Evolutionary conservation across 306 rosid genomes (phyloP).

Genomic region (Rosa multiflora): DNA sequence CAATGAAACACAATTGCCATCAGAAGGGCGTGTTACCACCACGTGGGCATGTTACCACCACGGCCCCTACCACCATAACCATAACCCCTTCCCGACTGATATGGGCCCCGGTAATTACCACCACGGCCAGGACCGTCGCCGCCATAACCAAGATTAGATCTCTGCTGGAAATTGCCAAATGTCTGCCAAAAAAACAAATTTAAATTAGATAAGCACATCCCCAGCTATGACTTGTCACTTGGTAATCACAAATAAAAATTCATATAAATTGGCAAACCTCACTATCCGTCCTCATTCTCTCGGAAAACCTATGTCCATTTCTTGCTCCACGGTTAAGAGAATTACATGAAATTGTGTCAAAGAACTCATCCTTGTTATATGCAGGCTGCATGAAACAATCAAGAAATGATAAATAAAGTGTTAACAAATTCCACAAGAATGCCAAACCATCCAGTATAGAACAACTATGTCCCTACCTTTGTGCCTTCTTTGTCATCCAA

Average conservation of each 20-base stretch:
- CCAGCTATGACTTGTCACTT: neutral
- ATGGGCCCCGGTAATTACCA: slow-evolving; percentile 35
- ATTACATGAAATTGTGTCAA: slow-evolving; percentile 71
- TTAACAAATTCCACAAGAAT: slow-evolving; percentile 2
- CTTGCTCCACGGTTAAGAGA: slow-evolving; percentile 52
- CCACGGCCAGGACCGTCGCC: slow-evolving; percentile 50
- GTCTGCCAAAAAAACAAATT: slow-evolving; percentile 38
- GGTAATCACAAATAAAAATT: neutral
- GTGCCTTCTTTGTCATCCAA: slow-evolving; percentile 34
- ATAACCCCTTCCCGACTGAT: slow-evolving; percentile 55
- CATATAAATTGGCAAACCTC: slow-evolving; percentile 45
- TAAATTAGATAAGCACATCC: neutral
- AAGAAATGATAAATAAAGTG: slow-evolving; percentile 25
- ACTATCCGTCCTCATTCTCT: slow-evolving; percentile 47
- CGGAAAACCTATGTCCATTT: slow-evolving; percentile 48
- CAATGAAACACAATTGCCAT: slow-evolving; percentile 13
- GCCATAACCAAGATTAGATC: slow-evolving; percentile 39
- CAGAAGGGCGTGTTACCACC: slow-evolving; percentile 32
- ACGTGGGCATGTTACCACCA: slow-evolving; percentile 35
- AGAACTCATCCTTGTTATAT: slow-evolving; percentile 75
- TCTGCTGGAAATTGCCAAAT: slow-evolving; percentile 52
- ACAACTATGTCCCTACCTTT: slow-evolving; percentile 36
- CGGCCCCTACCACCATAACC: slow-evolving; percentile 47
- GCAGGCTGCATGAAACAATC: slow-evolving; percentile 52
- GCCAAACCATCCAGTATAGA: slow-evolving; percentile 9